Base-by-base conservation (phyloP, 805 yeast genomes). In the Clavispora santaluciae region DNA sequence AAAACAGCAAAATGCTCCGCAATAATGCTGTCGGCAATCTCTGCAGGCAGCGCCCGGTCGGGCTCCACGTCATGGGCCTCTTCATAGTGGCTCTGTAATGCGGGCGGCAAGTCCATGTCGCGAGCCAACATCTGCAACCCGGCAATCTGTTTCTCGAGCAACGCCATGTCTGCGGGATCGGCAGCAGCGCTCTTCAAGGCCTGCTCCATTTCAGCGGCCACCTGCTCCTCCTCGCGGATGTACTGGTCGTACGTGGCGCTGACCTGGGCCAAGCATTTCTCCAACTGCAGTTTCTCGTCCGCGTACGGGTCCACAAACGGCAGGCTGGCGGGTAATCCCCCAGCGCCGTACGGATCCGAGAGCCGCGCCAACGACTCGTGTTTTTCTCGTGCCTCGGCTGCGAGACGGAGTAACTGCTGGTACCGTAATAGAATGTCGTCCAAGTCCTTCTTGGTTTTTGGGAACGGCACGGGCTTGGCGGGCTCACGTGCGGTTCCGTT, bases 61-160 rank as follows among this genome's bases (percentile, higher is more conserved):
- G 5, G 5, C 5, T 7, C 35, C 6, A n/a, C 18, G 35, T 3
- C 10, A 9, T 35, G 15, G 10, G 5, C 9, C 11, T 40, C 63
- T 21, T 42, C 55, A 15, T 64, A 68, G 5, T 60, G 65, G 2
- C 54, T 42, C 48, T 78, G 78, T 15, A 83, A 55, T 4, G 64
- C 52, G 23, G 68, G 72, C 0, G 91, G 88, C 35, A 86, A 59
- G 54, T 81, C 85, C 43, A 81, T 49, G 57, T 84, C 87, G 49
- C 72, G 77, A 2, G 87, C 75, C 30, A 86, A 60, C 13, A 83
- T 54, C 54, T 84, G 86, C 38, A 84, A 70, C 0, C 82, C 83
- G 13, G 77, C 60, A 16, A 86, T 56, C 56, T 86, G 95, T 43
- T 76, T 72, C 33, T 70, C 63, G 38, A 86, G 61, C 12, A 79